Conservation (phyloP, 768 basidiomycete species). For the Hericium alpestre region DNA sequence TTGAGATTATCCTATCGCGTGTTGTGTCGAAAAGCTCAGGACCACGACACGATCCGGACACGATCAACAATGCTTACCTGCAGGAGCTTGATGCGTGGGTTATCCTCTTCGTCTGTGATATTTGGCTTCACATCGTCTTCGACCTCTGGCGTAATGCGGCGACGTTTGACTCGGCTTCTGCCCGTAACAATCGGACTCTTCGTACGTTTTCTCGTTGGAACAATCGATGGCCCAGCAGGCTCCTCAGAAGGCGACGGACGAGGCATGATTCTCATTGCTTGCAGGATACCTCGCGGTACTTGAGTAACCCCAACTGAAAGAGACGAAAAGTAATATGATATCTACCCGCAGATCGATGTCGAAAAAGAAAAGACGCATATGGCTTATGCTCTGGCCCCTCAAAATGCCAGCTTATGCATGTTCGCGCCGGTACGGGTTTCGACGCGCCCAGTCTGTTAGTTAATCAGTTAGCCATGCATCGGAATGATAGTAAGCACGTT, state of each 20-base stretch:
- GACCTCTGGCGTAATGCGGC: too few relatives aligned
- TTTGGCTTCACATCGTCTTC: neutral
- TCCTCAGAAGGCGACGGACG: neutral
- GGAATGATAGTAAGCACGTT: neutral
- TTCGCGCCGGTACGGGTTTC: too few relatives aligned
- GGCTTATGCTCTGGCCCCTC: neutral
- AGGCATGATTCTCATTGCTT: neutral
- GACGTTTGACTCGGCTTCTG: too few relatives aligned
- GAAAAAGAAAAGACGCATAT: neutral
- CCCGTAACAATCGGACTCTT: too few relatives aligned
- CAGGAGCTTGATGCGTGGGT: neutral
- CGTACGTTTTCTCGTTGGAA: neutral
- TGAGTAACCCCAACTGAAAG: too few relatives aligned
- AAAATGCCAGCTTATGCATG: neutral
- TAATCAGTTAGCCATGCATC: too few relatives aligned
- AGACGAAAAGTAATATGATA: neutral
- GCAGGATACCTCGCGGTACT: neutral
- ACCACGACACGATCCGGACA: neutral
- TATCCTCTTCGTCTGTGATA: neutral
- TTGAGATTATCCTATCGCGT: neutral
- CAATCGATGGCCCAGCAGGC: neutral
- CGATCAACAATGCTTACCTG: neutral
- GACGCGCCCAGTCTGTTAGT: too few relatives aligned
- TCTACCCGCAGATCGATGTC: neutral
- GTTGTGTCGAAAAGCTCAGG: neutral